Conservation (phyloP, 257 asterid genomes). For the Salvia miltiorrhiza region DNA sequence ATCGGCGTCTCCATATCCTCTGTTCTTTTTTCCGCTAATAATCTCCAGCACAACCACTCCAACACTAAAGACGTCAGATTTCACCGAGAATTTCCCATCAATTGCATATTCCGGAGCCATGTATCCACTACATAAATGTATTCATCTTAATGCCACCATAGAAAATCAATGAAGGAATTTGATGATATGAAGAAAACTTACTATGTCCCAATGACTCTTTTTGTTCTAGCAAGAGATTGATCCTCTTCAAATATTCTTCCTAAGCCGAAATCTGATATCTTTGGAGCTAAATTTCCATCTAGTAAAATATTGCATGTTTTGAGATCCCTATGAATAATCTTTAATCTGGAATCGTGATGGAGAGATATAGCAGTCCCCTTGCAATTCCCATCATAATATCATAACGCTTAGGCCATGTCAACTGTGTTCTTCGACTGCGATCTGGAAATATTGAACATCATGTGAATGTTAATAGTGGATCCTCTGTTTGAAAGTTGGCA, state of each 20-base stretch:
- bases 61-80: constrained; percentile 46
- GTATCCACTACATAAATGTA: constrained; percentile 38
- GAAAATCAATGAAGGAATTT: background rate
- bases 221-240: constrained; percentile 24
- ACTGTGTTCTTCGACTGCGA: background rate
- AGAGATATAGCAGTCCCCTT: constrained; percentile 40
- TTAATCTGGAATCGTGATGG: constrained; percentile 45
- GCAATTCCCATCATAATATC: constrained; percentile 38
- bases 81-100: constrained; percentile 42
- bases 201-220: constrained; percentile 43
- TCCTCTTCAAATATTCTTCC: constrained; percentile 36
- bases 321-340: constrained; percentile 38
- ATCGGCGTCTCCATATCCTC: constrained; percentile 18
- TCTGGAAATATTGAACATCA: constrained; percentile 17
- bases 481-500: too few species aligned
- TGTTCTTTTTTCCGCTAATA: constrained; percentile 41
- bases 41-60: constrained; percentile 51
- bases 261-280: constrained; percentile 37
- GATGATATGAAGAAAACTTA: constrained; percentile 15
- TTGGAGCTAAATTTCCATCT: background rate
- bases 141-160: background rate
- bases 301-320: constrained; percentile 33
- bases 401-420: constrained; percentile 42
- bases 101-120: constrained; percentile 52
- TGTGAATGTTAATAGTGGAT: background rate